phyloP scores from a whole-genome alignment of 169 alveolate genomes.

The Theileria orientalis region DNA sequence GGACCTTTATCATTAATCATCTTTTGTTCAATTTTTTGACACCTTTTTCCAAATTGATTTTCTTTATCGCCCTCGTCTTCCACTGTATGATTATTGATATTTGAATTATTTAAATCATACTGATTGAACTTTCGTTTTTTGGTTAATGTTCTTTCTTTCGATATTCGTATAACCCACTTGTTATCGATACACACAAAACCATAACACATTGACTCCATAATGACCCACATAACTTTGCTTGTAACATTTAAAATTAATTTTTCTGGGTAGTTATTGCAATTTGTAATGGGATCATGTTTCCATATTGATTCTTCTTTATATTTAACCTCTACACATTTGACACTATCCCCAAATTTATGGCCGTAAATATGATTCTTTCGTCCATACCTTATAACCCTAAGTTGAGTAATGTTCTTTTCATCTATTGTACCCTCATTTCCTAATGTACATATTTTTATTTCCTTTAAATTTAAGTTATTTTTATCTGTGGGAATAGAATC shows the following conservation, averaged over 20 bases:
- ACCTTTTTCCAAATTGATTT: too few species aligned
- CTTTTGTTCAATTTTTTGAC: too few species aligned
- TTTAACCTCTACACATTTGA: conserved; percentile 4
- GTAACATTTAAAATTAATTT: not conserved
- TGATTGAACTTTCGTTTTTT: too few species aligned
- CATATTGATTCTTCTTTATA: not conserved
- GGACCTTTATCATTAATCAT: too few species aligned
- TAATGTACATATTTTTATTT: not conserved
- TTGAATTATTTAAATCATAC: too few species aligned
- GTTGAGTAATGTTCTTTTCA: not conserved
- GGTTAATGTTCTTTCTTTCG: too few species aligned
- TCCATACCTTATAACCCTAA: not conserved
- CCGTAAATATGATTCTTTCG: not conserved
- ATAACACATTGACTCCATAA: not conserved
- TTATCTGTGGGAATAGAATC: not conserved
- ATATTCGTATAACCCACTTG: too few species aligned
- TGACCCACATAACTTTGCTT: too few species aligned
- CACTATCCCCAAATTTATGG: not conserved
- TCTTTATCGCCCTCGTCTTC: too few species aligned
- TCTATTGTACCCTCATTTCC: not conserved
- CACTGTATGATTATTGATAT: too few species aligned
- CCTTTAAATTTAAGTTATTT: not conserved
- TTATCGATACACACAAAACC: not conserved
- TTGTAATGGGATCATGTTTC: not conserved
- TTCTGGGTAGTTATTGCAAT: not conserved